Conservation (phyloP, 495 filamentous ascomycete species). For the Aspergillus panamensis region DNA sequence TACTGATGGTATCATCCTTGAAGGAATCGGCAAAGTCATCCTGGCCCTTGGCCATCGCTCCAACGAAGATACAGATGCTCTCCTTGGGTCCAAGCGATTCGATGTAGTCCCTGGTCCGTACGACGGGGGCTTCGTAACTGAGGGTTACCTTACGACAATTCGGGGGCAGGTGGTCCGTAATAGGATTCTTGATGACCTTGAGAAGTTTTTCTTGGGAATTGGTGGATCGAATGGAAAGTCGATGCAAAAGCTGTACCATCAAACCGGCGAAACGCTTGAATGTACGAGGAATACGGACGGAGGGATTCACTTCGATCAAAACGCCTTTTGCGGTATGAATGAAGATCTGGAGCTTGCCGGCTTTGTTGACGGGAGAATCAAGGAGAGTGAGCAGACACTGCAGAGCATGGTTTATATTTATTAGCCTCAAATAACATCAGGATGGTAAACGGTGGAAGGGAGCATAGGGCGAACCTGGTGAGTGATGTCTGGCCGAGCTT, state of each 20-base stretch:
- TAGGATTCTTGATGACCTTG: constrained; percentile 95
- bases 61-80: constrained; percentile 95
- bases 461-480: constrained; percentile 71
- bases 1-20: constrained; percentile 95
- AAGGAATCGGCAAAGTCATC: constrained; percentile 93
- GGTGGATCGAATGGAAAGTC: constrained; percentile 90
- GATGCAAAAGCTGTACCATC: constrained; percentile 98
- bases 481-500: constrained; percentile 94
- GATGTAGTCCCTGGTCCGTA: constrained; percentile 85
- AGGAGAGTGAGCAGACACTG: constrained; percentile 96
- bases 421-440: constrained; percentile 10
- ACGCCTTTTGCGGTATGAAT: constrained; percentile 97
- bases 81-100: constrained; percentile 72
- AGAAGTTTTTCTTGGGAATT: constrained; percentile 96
- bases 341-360: constrained; percentile 94
- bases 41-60: constrained; percentile 94
- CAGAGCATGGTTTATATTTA: constrained; percentile 3
- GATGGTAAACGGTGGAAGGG: background rate
- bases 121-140: constrained; percentile 83
- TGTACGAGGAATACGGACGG: constrained; percentile 93
- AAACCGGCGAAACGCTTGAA: constrained; percentile 98
- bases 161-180: constrained; percentile 91
- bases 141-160: constrained; percentile 97
- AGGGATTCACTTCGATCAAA: constrained; percentile 93
- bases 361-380: constrained; percentile 97